Evolutionary conservation across 768 basidiomycete genomes (phyloP).

Genomic region (Tylopilus felleus): DNA sequence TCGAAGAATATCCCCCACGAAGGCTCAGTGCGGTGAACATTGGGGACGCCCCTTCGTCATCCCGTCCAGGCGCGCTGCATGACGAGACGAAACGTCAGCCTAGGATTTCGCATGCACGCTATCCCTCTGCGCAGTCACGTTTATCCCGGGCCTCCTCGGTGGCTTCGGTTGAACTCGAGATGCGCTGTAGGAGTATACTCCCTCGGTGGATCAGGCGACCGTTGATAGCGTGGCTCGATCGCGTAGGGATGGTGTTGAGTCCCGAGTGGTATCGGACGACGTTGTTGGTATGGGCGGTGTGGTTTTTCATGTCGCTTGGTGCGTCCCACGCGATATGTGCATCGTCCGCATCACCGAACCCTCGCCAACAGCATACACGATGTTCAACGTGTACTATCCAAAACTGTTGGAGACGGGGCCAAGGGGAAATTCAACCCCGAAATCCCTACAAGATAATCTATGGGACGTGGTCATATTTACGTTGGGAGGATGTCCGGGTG

Average conservation of each 20-base stretch:
- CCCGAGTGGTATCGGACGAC: conserved; percentile 79
- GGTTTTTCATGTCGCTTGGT: conserved; percentile 80
- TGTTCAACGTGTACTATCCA: conserved; percentile 92
- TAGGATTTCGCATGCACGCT: background rate
- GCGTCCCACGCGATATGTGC: conserved; percentile 19
- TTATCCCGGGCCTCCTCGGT: conserved; percentile 38
- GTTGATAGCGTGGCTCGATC: conserved; percentile 63
- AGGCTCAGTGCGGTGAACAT: conserved; percentile 26
- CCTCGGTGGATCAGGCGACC: conserved; percentile 58
- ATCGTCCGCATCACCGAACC: background rate
- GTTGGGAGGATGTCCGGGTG: conserved; percentile 79
- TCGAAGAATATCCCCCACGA: conserved; percentile 27
- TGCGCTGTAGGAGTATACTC: conserved; percentile 39
- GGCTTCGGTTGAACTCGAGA: conserved; percentile 37
- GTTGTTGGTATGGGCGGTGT: conserved; percentile 72
- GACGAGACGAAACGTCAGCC: conserved; percentile 18
- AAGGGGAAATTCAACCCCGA: conserved; percentile 27
- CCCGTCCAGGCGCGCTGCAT: conserved; percentile 2
- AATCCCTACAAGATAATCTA: conserved; percentile 57
- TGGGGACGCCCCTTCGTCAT: conserved; percentile 27
- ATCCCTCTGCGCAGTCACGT: conserved; percentile 6
- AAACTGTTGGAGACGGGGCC: conserved; percentile 68
- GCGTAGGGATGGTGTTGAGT: conserved; percentile 64
- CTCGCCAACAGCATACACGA: conserved; percentile 64
- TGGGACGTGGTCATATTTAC: conserved; percentile 90